Conservation (phyloP, 169 alveolate genomes). For the Cryptosporidium canis region DNA sequence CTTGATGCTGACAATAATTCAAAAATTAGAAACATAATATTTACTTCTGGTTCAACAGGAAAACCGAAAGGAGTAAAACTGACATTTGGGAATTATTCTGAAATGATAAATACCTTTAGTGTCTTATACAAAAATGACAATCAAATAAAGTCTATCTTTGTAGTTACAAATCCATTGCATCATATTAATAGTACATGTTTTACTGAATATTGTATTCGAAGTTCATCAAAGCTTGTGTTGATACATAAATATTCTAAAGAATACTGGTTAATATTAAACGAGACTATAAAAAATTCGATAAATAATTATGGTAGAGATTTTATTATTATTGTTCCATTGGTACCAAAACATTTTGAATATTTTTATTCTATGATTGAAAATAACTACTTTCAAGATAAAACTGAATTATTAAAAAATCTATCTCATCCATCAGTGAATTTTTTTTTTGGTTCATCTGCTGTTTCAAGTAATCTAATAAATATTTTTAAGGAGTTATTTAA, state of each 20-base stretch:
- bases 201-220: slow-evolving; percentile 65
- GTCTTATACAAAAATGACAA: neutral
- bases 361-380: slow-evolving; percentile 15
- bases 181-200: slow-evolving; percentile 76
- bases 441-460: slow-evolving; percentile 70
- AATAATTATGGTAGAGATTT: neutral
- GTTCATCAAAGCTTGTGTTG: slow-evolving; percentile 31
- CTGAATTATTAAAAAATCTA: neutral
- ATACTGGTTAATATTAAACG: slow-evolving; percentile 13
- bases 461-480: slow-evolving; percentile 29
- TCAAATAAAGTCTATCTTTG: slow-evolving; percentile 12
- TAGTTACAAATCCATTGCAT: slow-evolving; percentile 77
- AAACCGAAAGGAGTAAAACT: slow-evolving; percentile 75
- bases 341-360: slow-evolving; percentile 66
- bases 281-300: neutral
- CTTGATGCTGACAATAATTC: neutral
- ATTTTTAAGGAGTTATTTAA: slow-evolving; percentile 24
- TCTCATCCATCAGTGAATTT: slow-evolving; percentile 40
- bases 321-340: slow-evolving; percentile 23
- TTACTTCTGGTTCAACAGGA: slow-evolving; percentile 78
- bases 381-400: neutral
- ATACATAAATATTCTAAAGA: slow-evolving; percentile 27
- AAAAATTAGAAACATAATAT: slow-evolving; percentile 45
- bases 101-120: slow-evolving; percentile 1
- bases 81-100: slow-evolving; percentile 25